Evolutionary conservation across 2,329 filamentous ascomycete species (phyloP), one percentile per base, ranked within the genome.

Genomic region (Fusarium staphyleae): DNA sequence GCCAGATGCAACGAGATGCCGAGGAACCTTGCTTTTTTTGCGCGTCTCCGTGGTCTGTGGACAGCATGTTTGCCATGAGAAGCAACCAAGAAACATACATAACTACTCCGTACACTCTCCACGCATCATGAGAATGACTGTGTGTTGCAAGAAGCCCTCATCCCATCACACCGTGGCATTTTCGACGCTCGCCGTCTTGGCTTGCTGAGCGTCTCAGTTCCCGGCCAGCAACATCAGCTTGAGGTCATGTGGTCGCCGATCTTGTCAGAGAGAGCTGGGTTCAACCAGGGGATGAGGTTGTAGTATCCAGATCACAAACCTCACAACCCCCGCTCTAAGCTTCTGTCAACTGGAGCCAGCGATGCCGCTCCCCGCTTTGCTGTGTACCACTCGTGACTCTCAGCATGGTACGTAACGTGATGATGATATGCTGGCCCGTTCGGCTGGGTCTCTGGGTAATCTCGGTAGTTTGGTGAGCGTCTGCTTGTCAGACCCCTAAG

Each of bases 201-300:
- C 48, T 36, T 42, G 40, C 43, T 55, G 44, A 48, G 48, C 52
- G 41, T 60, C 51, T 46, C 47, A 24, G 36, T 16, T 14, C 37
- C 41, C 24, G 39, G 40, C 40, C 30, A 55, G 47, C 46, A 50
- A 56, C 60, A 66, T 62, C 42, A 58, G 33, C 36, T 36, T 33
- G 19, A 46, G 45, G 45, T 65, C 63, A 66, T 66, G 63, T 64
- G 63, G 61, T 50, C 40, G 44, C 41, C 59, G 51, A 58, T 59
- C 60, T 34, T 36, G 48, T 46, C 52, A 36, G 53, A 52, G 33
- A 56, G 48, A 22, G 19, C 19, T n/a, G n/a, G n/a, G n/a, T n/a
- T n/a, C n/a, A n/a, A n/a, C n/a, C n/a, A n/a, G n/a, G 39, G 52
- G 48, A 58, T 45, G 22, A 56, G 34, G 44, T 47, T 47, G 44